Percentiles rank a stretch among this genome's conserved stretches.
These are phyloP conservation scores for Penicillium cosmopolitanum DNA, from an alignment of 495 filamentous ascomycete species.

Conservation along the genomic window DNA sequence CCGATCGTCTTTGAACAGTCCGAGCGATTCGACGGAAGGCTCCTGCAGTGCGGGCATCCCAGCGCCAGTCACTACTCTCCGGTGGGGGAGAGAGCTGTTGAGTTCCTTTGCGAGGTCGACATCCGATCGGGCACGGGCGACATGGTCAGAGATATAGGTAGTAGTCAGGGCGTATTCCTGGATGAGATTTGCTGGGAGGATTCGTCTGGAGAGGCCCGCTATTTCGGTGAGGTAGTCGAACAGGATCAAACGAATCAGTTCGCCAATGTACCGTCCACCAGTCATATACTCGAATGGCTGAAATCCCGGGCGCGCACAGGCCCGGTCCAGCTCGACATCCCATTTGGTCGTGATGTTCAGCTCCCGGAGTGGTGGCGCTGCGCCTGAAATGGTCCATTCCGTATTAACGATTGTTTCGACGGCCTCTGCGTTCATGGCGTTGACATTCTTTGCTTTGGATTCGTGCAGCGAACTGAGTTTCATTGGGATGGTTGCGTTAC, in stretches of 20 bases:
- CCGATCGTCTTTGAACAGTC: constrained; percentile 68
- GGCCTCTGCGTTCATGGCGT: constrained; percentile 43
- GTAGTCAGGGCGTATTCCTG: constrained; percentile 69
- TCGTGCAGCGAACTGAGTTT: constrained; percentile 64
- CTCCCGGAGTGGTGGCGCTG: constrained; percentile 65
- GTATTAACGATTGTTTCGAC: constrained; percentile 79
- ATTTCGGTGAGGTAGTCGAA: constrained; percentile 63
- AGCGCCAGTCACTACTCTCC: constrained; percentile 52
- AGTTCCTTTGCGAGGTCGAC: constrained; percentile 55
- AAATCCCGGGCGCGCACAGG: constrained; percentile 74
- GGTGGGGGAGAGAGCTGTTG: constrained; percentile 53
- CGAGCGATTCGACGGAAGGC: constrained; percentile 64
- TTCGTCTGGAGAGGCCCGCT: constrained; percentile 34
- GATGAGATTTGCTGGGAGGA: constrained; percentile 61
- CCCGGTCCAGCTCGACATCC: constrained; percentile 67
- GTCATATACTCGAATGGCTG: constrained; percentile 92
- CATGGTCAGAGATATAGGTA: constrained; percentile 67
- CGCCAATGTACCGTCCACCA: constrained; percentile 79
- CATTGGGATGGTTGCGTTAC: constrained; percentile 81
- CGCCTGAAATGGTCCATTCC: constrained; percentile 82
- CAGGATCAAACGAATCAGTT: constrained; percentile 74
- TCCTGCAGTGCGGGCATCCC: constrained; percentile 60
- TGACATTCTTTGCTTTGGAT: constrained; percentile 57
- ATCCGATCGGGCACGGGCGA: constrained; percentile 52
- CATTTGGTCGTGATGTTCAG: constrained; percentile 69